Conservation (phyloP, 768 basidiomycete genomes). For the Auricularia sp. region DNA sequence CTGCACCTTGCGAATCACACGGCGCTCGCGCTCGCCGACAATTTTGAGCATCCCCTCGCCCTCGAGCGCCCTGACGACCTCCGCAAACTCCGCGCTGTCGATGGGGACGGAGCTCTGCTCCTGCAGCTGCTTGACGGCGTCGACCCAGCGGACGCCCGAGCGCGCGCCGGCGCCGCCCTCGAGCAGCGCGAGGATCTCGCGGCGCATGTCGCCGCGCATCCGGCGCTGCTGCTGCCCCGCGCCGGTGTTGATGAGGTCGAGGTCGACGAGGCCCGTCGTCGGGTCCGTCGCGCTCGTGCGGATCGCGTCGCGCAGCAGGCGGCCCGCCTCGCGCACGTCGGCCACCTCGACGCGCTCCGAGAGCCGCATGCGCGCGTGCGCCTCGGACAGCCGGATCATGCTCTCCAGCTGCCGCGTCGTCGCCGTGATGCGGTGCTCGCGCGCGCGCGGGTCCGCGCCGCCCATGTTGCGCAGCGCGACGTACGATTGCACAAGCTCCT, state of each 20-base stretch:
- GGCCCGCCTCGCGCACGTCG: conserved; percentile 83
- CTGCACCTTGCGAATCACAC: conserved; percentile 58
- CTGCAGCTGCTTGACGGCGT: conserved; percentile 67
- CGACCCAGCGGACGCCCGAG: conserved; percentile 69
- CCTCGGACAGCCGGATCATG: conserved; percentile 75
- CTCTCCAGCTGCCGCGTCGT: conserved; percentile 95
- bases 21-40: conserved; percentile 75
- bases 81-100: conserved; percentile 69
- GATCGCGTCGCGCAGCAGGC: conserved; percentile 96
- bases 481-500: conserved; percentile 80
- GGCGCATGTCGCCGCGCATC: conserved; percentile 81
- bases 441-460: conserved; percentile 66
- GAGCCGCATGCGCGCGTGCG: conserved; percentile 93
- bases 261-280: conserved; percentile 92
- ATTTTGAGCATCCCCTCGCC: conserved; percentile 82
- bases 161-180: conserved; percentile 36
- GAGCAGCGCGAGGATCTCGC: conserved; percentile 61
- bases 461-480: conserved; percentile 92
- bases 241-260: conserved; percentile 90
- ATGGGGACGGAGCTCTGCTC: conserved; percentile 79
- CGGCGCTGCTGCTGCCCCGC: conserved; percentile 80
- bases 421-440: conserved; percentile 92
- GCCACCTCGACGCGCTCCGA: conserved; percentile 72
- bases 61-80: conserved; percentile 68
- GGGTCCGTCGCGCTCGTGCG: conserved; percentile 93